Base-by-base conservation (phyloP, 2,329 filamentous ascomycete species). In the Sporothrix dimorphospora region DNA sequence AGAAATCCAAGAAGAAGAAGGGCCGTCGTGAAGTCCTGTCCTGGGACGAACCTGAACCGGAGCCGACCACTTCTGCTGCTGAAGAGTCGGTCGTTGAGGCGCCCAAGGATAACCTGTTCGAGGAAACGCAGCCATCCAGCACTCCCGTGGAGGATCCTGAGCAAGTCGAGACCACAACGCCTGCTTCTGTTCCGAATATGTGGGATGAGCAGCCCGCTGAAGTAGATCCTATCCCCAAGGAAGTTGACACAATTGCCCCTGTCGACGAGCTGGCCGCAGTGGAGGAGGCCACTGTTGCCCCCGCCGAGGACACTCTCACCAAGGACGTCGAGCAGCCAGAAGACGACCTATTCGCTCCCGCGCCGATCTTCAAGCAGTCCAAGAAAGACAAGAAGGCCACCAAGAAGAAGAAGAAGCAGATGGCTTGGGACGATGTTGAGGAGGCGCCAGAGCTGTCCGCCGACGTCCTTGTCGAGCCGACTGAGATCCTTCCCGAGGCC, bases 401-500 rank as follows among this genome's bases (percentile, higher is more conserved):
- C 68, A 71, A 71, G 53, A 73, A 71, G 55, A 73, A 71, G 55
- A 65, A 55, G 66, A 49, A 65, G 30, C 68, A 72, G 71, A 53
- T 51, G 65, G 65, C 45, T 27, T 49, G 16, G 45, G 65, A 21
- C n/a, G 65, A 38, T 12, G 27, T 14, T 4, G 65, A 53, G 16
- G 65, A 38, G 40, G 21, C 59, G 12, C 21, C 59, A 6, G 57
- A 63, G 61, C 45, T 21, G 24, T 24, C 24, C 6, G 0, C 53
- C 14, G 53, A 57, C 19, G 14, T 19, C 16, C 24, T 27, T n/a
- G 27, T 34, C 53, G 53, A 59, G 16, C 4, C 16, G 6, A 19
- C 38, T n/a, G 11, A 38, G 9, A 9, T 9, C 2, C 14, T 24
- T 21, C 34, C 57, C 42, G 45, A 49, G 19, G 19, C 19, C 6